Conservation (phyloP, 805 yeast genomes). For the Candida ficus region DNA sequence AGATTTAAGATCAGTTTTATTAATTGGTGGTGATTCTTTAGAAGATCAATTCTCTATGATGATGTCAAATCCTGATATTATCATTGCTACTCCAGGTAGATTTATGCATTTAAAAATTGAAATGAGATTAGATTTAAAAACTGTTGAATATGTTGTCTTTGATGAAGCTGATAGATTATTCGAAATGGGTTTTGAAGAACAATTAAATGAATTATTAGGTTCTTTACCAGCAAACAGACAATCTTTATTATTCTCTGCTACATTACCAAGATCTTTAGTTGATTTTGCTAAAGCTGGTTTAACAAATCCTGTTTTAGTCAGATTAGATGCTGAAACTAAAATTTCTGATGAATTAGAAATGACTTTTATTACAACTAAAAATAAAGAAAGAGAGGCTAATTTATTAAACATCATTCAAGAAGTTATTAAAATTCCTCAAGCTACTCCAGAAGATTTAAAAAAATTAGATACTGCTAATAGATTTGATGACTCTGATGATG, state of each 20-base stretch:
- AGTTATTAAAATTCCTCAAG: slow-evolving; percentile 77
- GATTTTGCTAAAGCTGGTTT: slow-evolving; percentile 98
- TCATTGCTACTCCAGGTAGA: slow-evolving; percentile 97
- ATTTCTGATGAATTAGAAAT: slow-evolving; percentile 87
- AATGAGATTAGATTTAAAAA: slow-evolving; percentile 80
- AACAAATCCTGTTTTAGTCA: slow-evolving; percentile 83
- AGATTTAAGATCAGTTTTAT: slow-evolving; percentile 69
- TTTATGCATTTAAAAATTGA: slow-evolving; percentile 93
- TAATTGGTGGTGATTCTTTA: slow-evolving; percentile 98
- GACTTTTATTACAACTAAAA: slow-evolving; percentile 78
- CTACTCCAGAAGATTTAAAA: slow-evolving; percentile 61
- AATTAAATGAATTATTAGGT: slow-evolving; percentile 81
- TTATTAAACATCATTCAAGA: slow-evolving; percentile 72
- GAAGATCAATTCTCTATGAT: slow-evolving; percentile 93
- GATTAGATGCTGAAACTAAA: slow-evolving; percentile 90
- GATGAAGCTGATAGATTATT: slow-evolving; percentile 97
- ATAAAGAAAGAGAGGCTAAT: slow-evolving; percentile 86
- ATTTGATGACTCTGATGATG: slow-evolving; percentile 41
- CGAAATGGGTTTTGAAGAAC: slow-evolving; percentile 95
- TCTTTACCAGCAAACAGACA: slow-evolving; percentile 81
- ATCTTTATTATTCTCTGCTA: slow-evolving; percentile 88
- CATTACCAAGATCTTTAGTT: slow-evolving; percentile 85
- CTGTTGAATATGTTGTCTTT: slow-evolving; percentile 86
- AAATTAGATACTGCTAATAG: slow-evolving; percentile 45
- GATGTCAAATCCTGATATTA: slow-evolving; percentile 91